Evolutionary conservation across 768 basidiomycete genomes (phyloP), one percentile per base, ranked within the genome.

Genomic region (Phlegmacium glaucopus): DNA sequence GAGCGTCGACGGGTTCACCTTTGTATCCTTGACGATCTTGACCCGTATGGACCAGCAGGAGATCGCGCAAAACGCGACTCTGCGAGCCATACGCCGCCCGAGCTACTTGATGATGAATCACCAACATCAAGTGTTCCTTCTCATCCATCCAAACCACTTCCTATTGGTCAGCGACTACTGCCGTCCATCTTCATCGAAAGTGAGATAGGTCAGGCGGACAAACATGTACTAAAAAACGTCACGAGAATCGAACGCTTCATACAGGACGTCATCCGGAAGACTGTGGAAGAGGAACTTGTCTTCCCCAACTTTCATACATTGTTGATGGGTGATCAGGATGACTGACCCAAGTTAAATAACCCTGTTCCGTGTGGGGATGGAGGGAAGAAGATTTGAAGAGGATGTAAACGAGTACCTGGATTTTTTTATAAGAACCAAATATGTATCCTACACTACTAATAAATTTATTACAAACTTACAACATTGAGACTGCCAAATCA

Each of bases 291-390:
- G 59, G 94, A 96, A 67, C 76, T 97, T 13, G 91, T 96, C 5
- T 97, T 94, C 67, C 94, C 94, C 16, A 96, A 95, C 63, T 97
- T 92, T 65, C 91, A 94, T 68, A 94, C 93, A 0, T 59, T 84
- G 48, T 61, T 86, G 15, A 71, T 82, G 68, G 74, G 69, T 1
- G 78, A 79, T 36, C 42, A 53, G 39, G 53, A 39, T 40, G 15
- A 27, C n/a, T 15, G 28, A 40, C n/a, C n/a, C n/a, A n/a, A n/a
- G n/a, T n/a, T 18, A 15, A 38, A n/a, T n/a, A 36, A 36, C 25
- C 16, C 17, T n/a, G 12, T 8, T n/a, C 28, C 35, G 4, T 7
- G 10, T 18, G 34, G n/a, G n/a, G n/a, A n/a, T n/a, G n/a, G 28
- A 36, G 18, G 32, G 22, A 11, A 34, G 17, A 34, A 22, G 22